Conservation (phyloP, 371 early-diverging fungal species). For the Mucor piriformis region DNA sequence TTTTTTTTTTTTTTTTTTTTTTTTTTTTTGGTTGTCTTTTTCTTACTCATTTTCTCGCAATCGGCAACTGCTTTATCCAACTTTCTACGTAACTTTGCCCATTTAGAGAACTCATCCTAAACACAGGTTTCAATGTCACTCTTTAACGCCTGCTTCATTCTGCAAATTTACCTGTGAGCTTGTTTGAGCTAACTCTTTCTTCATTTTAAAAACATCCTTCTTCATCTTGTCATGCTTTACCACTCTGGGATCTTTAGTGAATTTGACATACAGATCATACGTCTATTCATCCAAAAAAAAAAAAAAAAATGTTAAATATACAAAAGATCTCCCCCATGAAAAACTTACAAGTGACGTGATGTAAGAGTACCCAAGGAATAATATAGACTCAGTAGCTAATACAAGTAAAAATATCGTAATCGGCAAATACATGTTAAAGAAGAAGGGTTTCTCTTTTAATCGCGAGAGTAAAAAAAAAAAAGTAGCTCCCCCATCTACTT, state of each 20-base stretch:
- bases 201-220: slow-evolving; percentile 58
- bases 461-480: too few species aligned
- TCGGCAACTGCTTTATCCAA: slow-evolving; percentile 74
- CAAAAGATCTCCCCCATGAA: neutral
- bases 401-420: slow-evolving; percentile 57
- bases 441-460: too few species aligned
- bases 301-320: neutral
- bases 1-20: slow-evolving; percentile 59
- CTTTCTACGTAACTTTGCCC: slow-evolving; percentile 90
- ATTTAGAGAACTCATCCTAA: slow-evolving; percentile 92
- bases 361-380: slow-evolving; percentile 59
- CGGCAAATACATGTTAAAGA: slow-evolving; percentile 49
- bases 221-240: slow-evolving; percentile 60
- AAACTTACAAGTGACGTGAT: slow-evolving; percentile 51
- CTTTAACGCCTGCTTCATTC: neutral
- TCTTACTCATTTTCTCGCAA: slow-evolving; percentile 64
- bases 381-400: slow-evolving; percentile 58
- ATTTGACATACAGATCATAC: slow-evolving; percentile 50
- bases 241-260: slow-evolving; percentile 47
- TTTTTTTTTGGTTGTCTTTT: too few species aligned
- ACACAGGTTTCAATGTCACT: neutral
- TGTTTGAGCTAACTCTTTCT: slow-evolving; percentile 62
- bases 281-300: slow-evolving; percentile 31
- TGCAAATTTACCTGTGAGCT: slow-evolving; percentile 63
- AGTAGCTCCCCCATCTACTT: too few species aligned